phyloP scores from a whole-genome alignment of 306 rosid species.

The Cucumis sativus region Cucumber_9930_V3 NC_026657.2:21842001-21842500 shows the following conservation, averaged over 20 bases:
- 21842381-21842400: not conserved
- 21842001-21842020: no score
- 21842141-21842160: not conserved
- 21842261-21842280: conserved; percentile 45
- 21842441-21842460: not conserved
- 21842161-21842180: not conserved
- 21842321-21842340: conserved; percentile 58
- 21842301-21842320: conserved; percentile 55
- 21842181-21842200: not conserved
- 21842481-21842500: not conserved
- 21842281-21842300: conserved; percentile 83
- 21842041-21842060: no score
- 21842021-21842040: no score
- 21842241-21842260: conserved; percentile 31
- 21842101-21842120: no score
- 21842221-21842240: not conserved
- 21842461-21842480: not conserved
- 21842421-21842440: not conserved
- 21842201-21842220: not conserved
- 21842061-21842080: no score
- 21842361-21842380: conserved; percentile 29
- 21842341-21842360: conserved; percentile 88
- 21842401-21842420: not conserved
- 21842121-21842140: no score
- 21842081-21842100: no score